Conservation (phyloP, 805 yeast species). For the Sungouiella blattae region DNA sequence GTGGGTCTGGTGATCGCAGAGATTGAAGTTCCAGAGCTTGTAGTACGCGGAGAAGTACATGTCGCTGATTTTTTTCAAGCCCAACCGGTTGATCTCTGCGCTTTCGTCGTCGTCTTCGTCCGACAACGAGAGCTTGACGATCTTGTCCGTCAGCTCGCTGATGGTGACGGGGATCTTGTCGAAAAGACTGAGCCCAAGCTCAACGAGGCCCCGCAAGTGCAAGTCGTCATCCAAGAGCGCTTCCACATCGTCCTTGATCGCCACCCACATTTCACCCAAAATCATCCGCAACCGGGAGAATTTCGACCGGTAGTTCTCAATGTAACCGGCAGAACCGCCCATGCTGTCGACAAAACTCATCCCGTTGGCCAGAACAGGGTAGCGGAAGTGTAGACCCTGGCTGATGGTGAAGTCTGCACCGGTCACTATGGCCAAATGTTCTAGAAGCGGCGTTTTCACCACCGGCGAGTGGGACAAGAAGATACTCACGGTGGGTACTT, state of each 20-base stretch:
- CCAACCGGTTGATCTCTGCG: slow-evolving; percentile 26
- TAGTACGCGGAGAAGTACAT: slow-evolving; percentile 61
- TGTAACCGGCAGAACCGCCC: slow-evolving; percentile 30
- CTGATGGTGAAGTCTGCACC: slow-evolving; percentile 71
- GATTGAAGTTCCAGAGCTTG: slow-evolving; percentile 73
- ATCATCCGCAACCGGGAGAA: slow-evolving; percentile 60
- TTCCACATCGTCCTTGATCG: slow-evolving; percentile 52
- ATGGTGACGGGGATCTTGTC: slow-evolving; percentile 57
- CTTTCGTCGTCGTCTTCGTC: slow-evolving; percentile 26
- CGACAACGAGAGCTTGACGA: slow-evolving; percentile 37
- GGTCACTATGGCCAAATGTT: slow-evolving; percentile 61
- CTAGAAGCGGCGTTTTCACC: slow-evolving; percentile 62
- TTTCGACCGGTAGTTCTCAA: slow-evolving; percentile 61
- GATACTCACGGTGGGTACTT: slow-evolving; percentile 47
- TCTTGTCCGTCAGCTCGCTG: slow-evolving; percentile 35
- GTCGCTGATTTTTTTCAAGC: slow-evolving; percentile 50
- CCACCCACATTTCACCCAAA: slow-evolving; percentile 61
- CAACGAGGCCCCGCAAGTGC: slow-evolving; percentile 43
- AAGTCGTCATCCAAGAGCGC: slow-evolving; percentile 30
- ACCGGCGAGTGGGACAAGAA: slow-evolving; percentile 71
- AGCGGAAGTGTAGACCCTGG: slow-evolving; percentile 69
- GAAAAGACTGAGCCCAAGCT: slow-evolving; percentile 56
- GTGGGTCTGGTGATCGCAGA: slow-evolving; percentile 51
- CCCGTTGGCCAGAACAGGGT: slow-evolving; percentile 68
- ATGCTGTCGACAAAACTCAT: slow-evolving; percentile 56